Evolutionary conservation across 768 basidiomycete species (phyloP).

Genomic region (Hysterangium stoloniferum): DNA sequence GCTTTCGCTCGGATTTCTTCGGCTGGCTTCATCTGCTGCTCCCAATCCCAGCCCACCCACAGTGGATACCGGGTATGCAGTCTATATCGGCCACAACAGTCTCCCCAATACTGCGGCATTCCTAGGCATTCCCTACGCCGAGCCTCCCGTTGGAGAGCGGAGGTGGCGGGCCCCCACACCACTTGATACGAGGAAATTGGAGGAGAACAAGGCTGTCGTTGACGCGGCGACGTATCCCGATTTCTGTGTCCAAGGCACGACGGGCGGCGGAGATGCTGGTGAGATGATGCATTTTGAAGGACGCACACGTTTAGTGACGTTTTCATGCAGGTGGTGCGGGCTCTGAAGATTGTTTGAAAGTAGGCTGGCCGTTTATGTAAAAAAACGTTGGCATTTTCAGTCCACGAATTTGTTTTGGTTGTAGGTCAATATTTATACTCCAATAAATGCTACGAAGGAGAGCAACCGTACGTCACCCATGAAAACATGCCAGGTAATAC

Average conservation of each 20-base stretch:
- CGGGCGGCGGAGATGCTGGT: conserved; percentile 29
- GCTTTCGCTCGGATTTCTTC: not conserved
- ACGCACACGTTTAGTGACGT: not conserved
- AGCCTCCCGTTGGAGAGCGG: conserved; percentile 42
- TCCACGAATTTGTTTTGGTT: not conserved
- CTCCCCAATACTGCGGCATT: conserved; percentile 48
- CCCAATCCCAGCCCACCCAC: not conserved
- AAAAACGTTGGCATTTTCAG: not conserved
- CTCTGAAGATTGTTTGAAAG: conserved; percentile 57
- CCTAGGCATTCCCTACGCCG: conserved; percentile 50
- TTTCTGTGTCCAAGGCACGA: conserved; percentile 54
- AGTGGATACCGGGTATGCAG: conserved; percentile 53
- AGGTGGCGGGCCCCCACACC: conserved; percentile 34
- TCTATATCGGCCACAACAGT: conserved; percentile 45
- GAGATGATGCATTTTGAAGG: conserved; percentile 9
- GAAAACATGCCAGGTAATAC: not conserved
- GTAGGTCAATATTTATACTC: conserved; percentile 50
- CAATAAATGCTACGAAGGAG: conserved; percentile 36
- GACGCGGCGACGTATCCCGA: conserved; percentile 46
- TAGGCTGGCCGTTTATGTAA: not conserved
- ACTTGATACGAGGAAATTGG: conserved; percentile 26
- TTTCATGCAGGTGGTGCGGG: conserved; percentile 46
- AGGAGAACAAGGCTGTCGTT: conserved; percentile 27
- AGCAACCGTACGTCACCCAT: conserved; percentile 35
- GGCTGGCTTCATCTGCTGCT: not conserved